A percentile compares a stretch with the other conserved stretches of the same genome.
phyloP scores from a whole-genome alignment of 2,329 filamentous ascomycete genomes.

The Didymella arachidicola region DNA sequence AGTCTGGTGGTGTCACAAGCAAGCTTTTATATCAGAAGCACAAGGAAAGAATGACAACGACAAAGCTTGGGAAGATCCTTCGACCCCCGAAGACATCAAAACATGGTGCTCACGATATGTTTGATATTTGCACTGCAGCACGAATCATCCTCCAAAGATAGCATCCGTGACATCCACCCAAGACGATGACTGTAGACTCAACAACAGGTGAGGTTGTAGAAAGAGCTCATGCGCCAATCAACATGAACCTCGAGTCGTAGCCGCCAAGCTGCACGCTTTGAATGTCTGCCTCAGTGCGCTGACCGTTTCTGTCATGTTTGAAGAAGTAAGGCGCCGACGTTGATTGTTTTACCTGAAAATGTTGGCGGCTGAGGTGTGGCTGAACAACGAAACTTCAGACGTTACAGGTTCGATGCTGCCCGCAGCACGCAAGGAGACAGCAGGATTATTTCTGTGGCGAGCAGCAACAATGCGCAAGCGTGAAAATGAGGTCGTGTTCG shows the following conservation, averaged over 20 bases:
- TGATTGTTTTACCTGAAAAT: not conserved
- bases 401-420: not conserved
- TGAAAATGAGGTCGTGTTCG: not conserved
- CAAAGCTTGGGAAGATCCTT: not conserved
- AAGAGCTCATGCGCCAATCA: not conserved
- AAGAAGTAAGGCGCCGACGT: not conserved
- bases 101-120: not conserved
- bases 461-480: not conserved
- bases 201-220: not conserved
- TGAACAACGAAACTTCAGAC: not conserved
- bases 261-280: not conserved
- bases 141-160: not conserved
- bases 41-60: not conserved
- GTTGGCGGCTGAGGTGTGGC: not conserved
- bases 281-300: not conserved
- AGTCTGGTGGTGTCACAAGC: not conserved
- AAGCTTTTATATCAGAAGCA: not conserved
- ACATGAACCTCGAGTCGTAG: no score
- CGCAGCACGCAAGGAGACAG: not conserved
- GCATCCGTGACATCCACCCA: not conserved
- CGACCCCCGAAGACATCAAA: not conserved
- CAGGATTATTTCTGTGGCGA: not conserved
- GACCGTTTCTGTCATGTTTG: not conserved
- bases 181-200: not conserved
- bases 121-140: not conserved